A percentile compares a stretch with the other conserved stretches of the same genome.
Conservation (phyloP, 1,139 yeast genomes). For the Blastobotrys petasosporus region DNA sequence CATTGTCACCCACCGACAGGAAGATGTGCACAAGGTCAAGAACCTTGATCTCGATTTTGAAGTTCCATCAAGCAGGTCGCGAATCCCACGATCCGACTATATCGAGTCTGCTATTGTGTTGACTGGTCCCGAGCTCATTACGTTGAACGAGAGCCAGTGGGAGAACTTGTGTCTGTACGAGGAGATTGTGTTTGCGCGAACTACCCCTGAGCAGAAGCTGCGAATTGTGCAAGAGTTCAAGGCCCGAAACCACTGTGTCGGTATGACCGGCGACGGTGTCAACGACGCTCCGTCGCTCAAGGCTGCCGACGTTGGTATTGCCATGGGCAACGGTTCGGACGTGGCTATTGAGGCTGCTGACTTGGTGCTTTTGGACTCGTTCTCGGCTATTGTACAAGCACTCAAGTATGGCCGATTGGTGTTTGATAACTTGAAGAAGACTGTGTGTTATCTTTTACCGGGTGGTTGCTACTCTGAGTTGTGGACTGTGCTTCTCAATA, state of each 20-base stretch:
- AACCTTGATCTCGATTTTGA: background rate
- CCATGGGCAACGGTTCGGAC: constrained; percentile 48
- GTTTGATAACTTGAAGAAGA: constrained; percentile 48
- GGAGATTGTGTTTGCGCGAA: constrained; percentile 48
- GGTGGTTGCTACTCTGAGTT: constrained; percentile 51
- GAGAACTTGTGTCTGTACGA: constrained; percentile 35
- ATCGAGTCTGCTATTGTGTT: constrained; percentile 29
- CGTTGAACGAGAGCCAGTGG: constrained; percentile 41
- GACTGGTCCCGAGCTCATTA: constrained; percentile 39
- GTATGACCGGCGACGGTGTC: constrained; percentile 51
- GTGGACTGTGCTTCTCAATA: constrained; percentile 47
- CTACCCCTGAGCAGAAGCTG: constrained; percentile 51
- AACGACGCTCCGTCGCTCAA: constrained; percentile 49
- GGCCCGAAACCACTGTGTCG: constrained; percentile 40
- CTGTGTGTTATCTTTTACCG: constrained; percentile 46
- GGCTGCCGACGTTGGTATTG: constrained; percentile 49
- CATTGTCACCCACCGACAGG: constrained; percentile 1
- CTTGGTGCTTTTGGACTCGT: constrained; percentile 38
- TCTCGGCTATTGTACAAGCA: constrained; percentile 46
- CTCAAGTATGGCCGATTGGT: constrained; percentile 39
- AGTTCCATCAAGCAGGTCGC: background rate
- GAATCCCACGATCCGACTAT: background rate
- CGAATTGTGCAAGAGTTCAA: constrained; percentile 46
- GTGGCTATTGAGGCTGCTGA: constrained; percentile 57
- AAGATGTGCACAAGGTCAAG: constrained; percentile 1